These are phyloP conservation scores for Babesia bovis DNA, from an alignment of 169 alveolate species.

Conservation along the genomic window DNA sequence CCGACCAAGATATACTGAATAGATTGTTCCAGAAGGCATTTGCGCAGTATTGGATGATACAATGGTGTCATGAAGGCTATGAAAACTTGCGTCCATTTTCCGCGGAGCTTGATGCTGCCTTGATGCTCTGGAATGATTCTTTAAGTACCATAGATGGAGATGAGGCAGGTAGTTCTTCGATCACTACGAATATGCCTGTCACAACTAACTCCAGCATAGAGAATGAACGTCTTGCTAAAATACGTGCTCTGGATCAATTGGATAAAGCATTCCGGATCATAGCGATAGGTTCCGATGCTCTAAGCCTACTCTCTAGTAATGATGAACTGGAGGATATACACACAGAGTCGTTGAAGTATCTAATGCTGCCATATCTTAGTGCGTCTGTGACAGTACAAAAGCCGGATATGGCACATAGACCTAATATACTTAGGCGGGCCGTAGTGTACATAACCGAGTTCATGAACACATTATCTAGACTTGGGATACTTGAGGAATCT, in stretches of 20 bases:
- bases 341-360: slow-evolving; percentile 53
- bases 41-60: slow-evolving; percentile 53
- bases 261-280: slow-evolving; percentile 44
- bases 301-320: slow-evolving; percentile 29
- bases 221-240: slow-evolving; percentile 20
- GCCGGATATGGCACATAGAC: slow-evolving; percentile 42
- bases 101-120: slow-evolving; percentile 13
- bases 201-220: not conserved
- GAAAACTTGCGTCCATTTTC: slow-evolving; percentile 18
- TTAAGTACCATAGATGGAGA: not conserved
- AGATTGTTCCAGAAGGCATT: slow-evolving; percentile 53
- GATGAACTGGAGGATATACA: slow-evolving; percentile 51
- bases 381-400: slow-evolving; percentile 51
- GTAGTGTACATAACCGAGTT: slow-evolving; percentile 43
- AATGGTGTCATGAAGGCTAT: slow-evolving; percentile 34
- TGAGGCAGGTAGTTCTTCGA: not conserved
- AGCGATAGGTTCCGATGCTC: slow-evolving; percentile 17
- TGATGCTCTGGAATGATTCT: slow-evolving; percentile 3
- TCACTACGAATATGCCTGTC: not conserved
- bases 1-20: slow-evolving; percentile 25
- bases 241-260: slow-evolving; percentile 12
- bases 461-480: slow-evolving; percentile 22
- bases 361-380: slow-evolving; percentile 52
- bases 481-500: slow-evolving; percentile 8
- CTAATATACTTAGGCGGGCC: slow-evolving; percentile 19